A percentile compares a stretch with the other conserved stretches of the same genome.
Conservation (phyloP, 1,284 basidiomycete species). For the Fomes fomentarius region DNA sequence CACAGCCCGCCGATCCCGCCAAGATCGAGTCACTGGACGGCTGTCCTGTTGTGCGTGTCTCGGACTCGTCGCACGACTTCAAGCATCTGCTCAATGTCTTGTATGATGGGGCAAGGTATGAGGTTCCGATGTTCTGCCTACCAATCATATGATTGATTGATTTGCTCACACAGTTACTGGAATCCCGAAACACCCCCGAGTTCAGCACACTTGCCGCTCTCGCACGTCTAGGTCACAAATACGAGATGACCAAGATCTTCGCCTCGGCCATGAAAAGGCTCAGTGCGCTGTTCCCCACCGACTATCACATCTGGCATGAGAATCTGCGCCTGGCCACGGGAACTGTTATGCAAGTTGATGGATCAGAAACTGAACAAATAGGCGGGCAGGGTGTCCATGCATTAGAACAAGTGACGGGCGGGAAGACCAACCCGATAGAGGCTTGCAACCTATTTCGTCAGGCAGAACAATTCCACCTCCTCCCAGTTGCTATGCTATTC, state of each 20-base stretch:
- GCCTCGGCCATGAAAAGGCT: background rate
- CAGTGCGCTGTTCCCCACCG: background rate
- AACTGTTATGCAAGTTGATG: too few relatives aligned
- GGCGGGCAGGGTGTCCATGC: too few relatives aligned
- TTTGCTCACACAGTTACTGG: background rate
- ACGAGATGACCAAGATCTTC: constrained; percentile 3
- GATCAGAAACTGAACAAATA: too few relatives aligned
- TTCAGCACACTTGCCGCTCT: background rate
- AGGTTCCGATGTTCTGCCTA: background rate
- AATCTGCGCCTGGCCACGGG: too few relatives aligned
- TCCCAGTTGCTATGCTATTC: background rate
- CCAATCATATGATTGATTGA: too few relatives aligned
- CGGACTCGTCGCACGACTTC: constrained; percentile 11
- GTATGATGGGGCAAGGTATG: constrained; percentile 4
- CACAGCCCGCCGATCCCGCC: background rate
- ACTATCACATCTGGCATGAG: background rate
- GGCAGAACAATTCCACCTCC: background rate
- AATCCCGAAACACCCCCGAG: background rate
- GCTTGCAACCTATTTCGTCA: constrained; percentile 5
- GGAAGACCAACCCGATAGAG: background rate
- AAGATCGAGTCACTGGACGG: background rate
- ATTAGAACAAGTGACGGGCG: too few relatives aligned
- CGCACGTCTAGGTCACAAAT: constrained; percentile 16
- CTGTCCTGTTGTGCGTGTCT: constrained; percentile 4
- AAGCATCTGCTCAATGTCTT: constrained; percentile 6